Percentiles rank a stretch among this genome's conserved stretches.
Evolutionary conservation across 2,329 filamentous ascomycete species (phyloP).

Genomic region (Pseudogymnoascus sp.): DNA sequence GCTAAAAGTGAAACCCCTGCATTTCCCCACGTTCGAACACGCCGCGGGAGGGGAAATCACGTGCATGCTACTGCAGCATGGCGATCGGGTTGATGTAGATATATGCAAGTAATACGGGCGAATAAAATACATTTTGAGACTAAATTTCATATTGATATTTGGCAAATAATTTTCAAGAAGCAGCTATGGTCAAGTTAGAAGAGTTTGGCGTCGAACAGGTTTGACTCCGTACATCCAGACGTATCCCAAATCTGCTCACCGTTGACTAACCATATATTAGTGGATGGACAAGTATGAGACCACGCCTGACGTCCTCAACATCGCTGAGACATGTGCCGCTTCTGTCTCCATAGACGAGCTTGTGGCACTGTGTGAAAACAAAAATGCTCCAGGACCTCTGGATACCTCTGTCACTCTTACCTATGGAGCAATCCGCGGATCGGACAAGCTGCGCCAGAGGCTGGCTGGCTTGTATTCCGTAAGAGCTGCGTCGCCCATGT

Average conservation of each 20-base stretch:
- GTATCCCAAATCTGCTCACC: not conserved
- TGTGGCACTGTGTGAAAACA: constrained; percentile 48
- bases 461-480: constrained; percentile 59
- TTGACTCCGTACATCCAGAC: not conserved
- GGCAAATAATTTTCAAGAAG: not conserved
- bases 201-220: constrained; percentile 28
- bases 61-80: not conserved
- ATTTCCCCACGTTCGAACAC: not conserved
- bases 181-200: constrained; percentile 34
- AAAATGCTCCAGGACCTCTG: constrained; percentile 36
- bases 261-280: constrained; percentile 26
- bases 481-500: constrained; percentile 39
- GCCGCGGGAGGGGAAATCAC: not conserved
- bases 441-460: constrained; percentile 52
- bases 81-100: not conserved
- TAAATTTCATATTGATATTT: not conserved
- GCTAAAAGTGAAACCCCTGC: not conserved
- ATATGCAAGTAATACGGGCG: not conserved
- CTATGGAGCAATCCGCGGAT: constrained; percentile 68
- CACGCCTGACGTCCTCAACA: constrained; percentile 54
- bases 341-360: constrained; percentile 67
- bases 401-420: constrained; percentile 53
- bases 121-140: not conserved
- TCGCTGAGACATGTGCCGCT: constrained; percentile 72
- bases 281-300: constrained; percentile 58